A percentile compares a stretch with the other conserved stretches of the same genome.
Evolutionary conservation across 768 basidiomycete genomes (phyloP).

Genomic region (Tricholoma matsutake): DNA sequence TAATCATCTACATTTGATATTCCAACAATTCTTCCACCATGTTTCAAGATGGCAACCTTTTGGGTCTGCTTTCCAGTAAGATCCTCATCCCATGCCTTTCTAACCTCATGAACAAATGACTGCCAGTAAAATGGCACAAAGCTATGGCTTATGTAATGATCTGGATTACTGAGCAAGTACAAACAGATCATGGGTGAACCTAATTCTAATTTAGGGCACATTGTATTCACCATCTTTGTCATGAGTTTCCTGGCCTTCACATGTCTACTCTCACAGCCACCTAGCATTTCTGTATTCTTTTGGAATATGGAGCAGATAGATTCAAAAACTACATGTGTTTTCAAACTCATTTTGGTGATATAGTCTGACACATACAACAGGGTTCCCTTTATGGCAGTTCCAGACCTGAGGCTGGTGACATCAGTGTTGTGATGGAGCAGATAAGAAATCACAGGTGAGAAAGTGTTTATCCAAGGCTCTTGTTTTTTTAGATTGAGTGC

Average conservation of each 20-base stretch:
- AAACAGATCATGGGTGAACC: constrained; percentile 34
- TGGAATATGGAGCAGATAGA: constrained; percentile 23
- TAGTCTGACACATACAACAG: constrained; percentile 41
- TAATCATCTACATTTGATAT: constrained; percentile 32
- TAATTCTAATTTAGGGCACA: constrained; percentile 34
- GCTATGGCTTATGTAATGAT: constrained; percentile 35
- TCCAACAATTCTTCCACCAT: constrained; percentile 16
- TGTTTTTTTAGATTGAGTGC: constrained; percentile 25
- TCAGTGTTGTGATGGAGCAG: constrained; percentile 37
- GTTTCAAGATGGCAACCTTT: constrained; percentile 18
- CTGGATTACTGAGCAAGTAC: constrained; percentile 33
- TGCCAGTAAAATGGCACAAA: constrained; percentile 34
- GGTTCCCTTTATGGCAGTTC: constrained; percentile 34
- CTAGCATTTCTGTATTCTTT: constrained; percentile 21
- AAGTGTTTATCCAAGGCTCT: constrained; percentile 36
- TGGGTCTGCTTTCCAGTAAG: constrained; percentile 9
- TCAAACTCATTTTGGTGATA: constrained; percentile 38
- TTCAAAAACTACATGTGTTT: constrained; percentile 37
- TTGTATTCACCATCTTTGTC: constrained; percentile 32
- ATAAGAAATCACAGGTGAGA: constrained; percentile 31
- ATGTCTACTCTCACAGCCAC: constrained; percentile 6
- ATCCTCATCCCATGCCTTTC: constrained; percentile 10
- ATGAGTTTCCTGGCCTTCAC: constrained; percentile 30
- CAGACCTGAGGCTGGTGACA: constrained; percentile 30
- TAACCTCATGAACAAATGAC: constrained; percentile 24